Base-by-base conservation (phyloP, 257 asterid species). In the Forsythia viridissima region DNA sequence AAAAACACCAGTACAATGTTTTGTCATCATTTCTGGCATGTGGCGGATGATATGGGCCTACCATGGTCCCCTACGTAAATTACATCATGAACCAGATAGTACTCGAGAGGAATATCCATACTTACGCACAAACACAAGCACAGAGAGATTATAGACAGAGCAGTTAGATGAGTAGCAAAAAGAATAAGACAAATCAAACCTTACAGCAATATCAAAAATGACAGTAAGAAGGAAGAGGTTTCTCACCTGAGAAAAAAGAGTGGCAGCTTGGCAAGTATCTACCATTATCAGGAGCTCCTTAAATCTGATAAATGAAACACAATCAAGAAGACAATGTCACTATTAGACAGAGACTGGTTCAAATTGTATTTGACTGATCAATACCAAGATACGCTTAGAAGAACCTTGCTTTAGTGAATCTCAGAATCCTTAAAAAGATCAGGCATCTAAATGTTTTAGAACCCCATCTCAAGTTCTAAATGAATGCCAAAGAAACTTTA, bases 261-360 rank as follows among this genome's bases (percentile, higher is more conserved):
- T 96, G 80, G 98, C 98, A n/a, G 99, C 99, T 87, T 93, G 99
- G 87, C 99, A 93, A 80, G 99, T 96, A 83, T 96, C 99, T 67
- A 93, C 98, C 99, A 96, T 93, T 76, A 96, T 96, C 84, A 96
- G 82, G 87, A 96, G 90, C 90, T 93, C 99, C 92, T 96, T 93
- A 81, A 96, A 96, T 88, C 98, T 93, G 90, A 72, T 84, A 51
- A 80, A 75, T 36, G 52, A 61, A 82, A 77, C 76, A 87, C 48
- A 76, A 82, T 74, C 66, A 75, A 80, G 74, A 79, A 46, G 21
- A 24, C 52, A 42, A 0, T 78, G 70, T 67, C 70, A 80, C 70
- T 40, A 82, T 70, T 51, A 44, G 55, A n/a, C 16, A 81, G 70
- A 4, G 69, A 30, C 68, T 16, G 24, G 71, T 30, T 61, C 4